phyloP scores from a whole-genome alignment of 2,329 filamentous ascomycete genomes.

The Colletotrichum kahawae region DNA sequence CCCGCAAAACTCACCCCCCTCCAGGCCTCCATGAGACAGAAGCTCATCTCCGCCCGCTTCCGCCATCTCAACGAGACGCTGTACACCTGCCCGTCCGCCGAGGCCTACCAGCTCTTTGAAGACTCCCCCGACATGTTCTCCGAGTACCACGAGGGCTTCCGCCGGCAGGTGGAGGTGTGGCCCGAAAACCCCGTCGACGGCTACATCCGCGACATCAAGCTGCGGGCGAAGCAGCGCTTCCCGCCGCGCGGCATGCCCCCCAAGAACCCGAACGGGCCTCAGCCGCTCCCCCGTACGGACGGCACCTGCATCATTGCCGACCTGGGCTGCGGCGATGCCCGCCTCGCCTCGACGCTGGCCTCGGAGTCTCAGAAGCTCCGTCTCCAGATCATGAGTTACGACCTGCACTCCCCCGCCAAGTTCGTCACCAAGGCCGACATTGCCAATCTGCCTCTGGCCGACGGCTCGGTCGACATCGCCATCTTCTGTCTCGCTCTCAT shows the following conservation, averaged over 20 bases:
- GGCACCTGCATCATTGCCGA: constrained; percentile 84
- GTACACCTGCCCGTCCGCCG: constrained; percentile 86
- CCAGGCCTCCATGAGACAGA: constrained; percentile 92
- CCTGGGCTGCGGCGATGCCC: constrained; percentile 91
- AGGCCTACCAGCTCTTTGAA: constrained; percentile 83
- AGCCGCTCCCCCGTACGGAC: constrained; percentile 72
- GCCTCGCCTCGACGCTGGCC: constrained; percentile 73
- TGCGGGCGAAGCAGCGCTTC: constrained; percentile 63
- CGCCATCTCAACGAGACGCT: constrained; percentile 96
- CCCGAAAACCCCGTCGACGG: constrained; percentile 93
- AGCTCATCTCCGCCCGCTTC: constrained; percentile 94
- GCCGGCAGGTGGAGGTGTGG: constrained; percentile 94
- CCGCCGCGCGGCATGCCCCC: constrained; percentile 24
- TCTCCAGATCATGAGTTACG: constrained; percentile 81
- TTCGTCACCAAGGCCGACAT: constrained; percentile 91
- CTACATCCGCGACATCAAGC: constrained; percentile 76
- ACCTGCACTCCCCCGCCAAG: constrained; percentile 78
- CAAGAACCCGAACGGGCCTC: constrained; percentile 29
- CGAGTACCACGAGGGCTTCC: constrained; percentile 96
- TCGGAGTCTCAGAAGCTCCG: constrained; percentile 68
- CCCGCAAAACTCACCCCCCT: constrained; percentile 81
- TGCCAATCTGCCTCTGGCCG: constrained; percentile 76
- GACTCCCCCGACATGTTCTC: constrained; percentile 90
- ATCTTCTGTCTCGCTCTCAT: constrained; percentile 97
- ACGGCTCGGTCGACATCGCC: constrained; percentile 81